A percentile compares a stretch with the other conserved stretches of the same genome.
phyloP scores from a whole-genome alignment of 768 basidiomycete species.

The Lanmaoa rubissima region DNA sequence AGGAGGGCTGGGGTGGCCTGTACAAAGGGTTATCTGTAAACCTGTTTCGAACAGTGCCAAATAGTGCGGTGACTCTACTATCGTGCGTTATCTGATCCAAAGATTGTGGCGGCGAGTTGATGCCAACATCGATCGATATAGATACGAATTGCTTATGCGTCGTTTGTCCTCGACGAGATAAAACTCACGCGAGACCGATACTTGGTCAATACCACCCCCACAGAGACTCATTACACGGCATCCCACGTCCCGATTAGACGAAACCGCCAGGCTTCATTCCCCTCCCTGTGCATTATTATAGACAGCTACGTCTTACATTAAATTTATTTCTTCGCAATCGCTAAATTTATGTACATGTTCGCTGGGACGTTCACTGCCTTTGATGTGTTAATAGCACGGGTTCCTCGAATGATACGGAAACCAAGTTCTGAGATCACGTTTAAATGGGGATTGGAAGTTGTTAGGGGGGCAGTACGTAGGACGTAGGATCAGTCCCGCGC shows the following conservation, averaged over 20 bases:
- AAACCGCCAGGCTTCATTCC: conserved; percentile 2
- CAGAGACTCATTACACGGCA: background rate
- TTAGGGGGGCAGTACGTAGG: background rate
- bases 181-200: conserved; percentile 2
- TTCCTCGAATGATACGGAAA: background rate
- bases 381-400: conserved; percentile 5
- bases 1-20: conserved; percentile 86
- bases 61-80: conserved; percentile 93
- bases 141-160: conserved; percentile 35
- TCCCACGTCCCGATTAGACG: conserved; percentile 19
- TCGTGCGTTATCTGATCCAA: conserved; percentile 22
- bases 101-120: background rate
- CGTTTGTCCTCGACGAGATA: conserved; percentile 26
- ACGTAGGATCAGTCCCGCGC: conserved; percentile 3
- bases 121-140: conserved; percentile 3
- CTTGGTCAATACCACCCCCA: conserved; percentile 10
- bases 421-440: background rate
- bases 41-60: conserved; percentile 91
- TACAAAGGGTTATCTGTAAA: conserved; percentile 96
- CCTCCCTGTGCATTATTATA: conserved; percentile 13
- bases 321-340: conserved; percentile 12
- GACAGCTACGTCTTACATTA: conserved; percentile 4
- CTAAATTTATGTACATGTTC: background rate
- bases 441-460: conserved; percentile 15
- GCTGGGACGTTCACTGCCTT: conserved; percentile 5